A percentile compares a stretch with the other conserved stretches of the same genome.
Evolutionary conservation across 768 basidiomycete species (phyloP).

Genomic region (Lentinula edodes): DNA sequence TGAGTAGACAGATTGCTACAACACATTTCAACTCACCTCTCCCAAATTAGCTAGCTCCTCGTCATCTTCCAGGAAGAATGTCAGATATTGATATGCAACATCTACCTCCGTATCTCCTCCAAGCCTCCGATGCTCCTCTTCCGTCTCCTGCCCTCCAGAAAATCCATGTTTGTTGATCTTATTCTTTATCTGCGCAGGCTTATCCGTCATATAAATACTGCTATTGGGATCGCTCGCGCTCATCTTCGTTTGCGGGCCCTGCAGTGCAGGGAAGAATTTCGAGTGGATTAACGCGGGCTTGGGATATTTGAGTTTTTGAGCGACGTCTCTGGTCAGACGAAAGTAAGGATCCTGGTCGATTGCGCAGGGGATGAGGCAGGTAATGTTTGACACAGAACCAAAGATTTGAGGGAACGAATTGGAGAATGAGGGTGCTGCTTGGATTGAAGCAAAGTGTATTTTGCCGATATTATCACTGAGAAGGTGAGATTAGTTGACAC

Average conservation of each 20-base stretch:
- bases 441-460: constrained; percentile 92
- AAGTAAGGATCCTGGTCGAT: constrained; percentile 99
- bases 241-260: constrained; percentile 99
- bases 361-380: constrained; percentile 94
- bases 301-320: constrained; percentile 89
- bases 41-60: constrained; percentile 75
- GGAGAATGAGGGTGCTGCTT: constrained; percentile 94
- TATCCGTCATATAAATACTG: constrained; percentile 96
- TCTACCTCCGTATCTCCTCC: constrained; percentile 96
- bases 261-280: constrained; percentile 97
- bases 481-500: not conserved
- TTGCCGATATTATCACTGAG: constrained; percentile 97
- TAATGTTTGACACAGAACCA: constrained; percentile 74
- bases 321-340: constrained; percentile 94
- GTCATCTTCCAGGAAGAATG: constrained; percentile 95
- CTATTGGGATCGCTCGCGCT: constrained; percentile 92
- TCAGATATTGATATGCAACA: constrained; percentile 90
- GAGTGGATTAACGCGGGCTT: constrained; percentile 91
- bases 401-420: constrained; percentile 99
- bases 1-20: not conserved
- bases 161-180: constrained; percentile 97
- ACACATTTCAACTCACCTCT: constrained; percentile 43
- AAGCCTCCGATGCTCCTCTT: constrained; percentile 83
- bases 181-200: constrained; percentile 89
- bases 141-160: constrained; percentile 92